Conservation (phyloP, 768 basidiomycete species). For the Calocybe indica region DNA sequence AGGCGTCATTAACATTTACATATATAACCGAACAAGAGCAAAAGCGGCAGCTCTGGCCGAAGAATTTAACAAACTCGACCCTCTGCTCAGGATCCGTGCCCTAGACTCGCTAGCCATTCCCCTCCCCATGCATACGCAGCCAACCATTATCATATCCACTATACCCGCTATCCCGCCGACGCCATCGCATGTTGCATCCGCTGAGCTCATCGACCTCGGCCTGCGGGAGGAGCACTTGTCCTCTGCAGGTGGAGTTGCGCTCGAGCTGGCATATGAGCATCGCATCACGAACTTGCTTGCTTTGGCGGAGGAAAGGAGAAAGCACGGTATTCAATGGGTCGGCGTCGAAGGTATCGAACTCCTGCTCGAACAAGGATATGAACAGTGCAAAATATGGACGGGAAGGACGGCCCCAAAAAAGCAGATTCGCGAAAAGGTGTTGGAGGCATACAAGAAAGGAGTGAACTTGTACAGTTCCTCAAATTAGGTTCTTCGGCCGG, state of each 20-base stretch:
- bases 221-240: constrained; percentile 33
- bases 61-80: constrained; percentile 40
- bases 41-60: constrained; percentile 54
- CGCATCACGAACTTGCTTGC: constrained; percentile 56
- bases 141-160: constrained; percentile 63
- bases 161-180: constrained; percentile 47
- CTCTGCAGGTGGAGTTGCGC: constrained; percentile 32
- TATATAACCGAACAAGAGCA: constrained; percentile 64
- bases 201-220: constrained; percentile 37
- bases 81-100: constrained; percentile 42
- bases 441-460: constrained; percentile 29
- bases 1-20: constrained; percentile 52
- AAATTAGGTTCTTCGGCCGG: too few relatives aligned
- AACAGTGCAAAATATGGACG: constrained; percentile 59
- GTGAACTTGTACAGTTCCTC: neutral
- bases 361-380: constrained; percentile 65
- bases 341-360: constrained; percentile 58
- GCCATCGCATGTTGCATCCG: constrained; percentile 6
- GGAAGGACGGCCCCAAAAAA: constrained; percentile 40
- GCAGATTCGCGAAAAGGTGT: constrained; percentile 36
- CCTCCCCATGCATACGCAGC: constrained; percentile 27
- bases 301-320: constrained; percentile 36
- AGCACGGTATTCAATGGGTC: constrained; percentile 37
- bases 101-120: constrained; percentile 44
- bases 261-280: constrained; percentile 76